Percentiles rank a stretch among this genome's conserved stretches.
phyloP scores from a whole-genome alignment of 2,329 filamentous ascomycete genomes.

The Penicillium sclerotiorum region DNA sequence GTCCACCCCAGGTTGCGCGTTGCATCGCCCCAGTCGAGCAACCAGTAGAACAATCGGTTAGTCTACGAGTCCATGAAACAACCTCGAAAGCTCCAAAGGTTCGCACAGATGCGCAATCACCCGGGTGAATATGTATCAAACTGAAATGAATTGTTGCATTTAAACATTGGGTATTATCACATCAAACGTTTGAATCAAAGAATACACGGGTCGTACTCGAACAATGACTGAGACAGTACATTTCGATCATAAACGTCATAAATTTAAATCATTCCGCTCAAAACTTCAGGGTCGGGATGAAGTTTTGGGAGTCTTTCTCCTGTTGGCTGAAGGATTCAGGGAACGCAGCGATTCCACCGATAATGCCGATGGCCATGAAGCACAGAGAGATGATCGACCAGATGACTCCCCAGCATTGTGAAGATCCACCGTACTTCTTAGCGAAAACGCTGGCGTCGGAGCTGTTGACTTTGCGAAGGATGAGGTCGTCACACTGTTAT shows the following conservation, averaged over 20 bases:
- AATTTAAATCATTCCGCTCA: neutral
- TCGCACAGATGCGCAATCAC: no score
- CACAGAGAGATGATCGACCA: slow-evolving; percentile 73
- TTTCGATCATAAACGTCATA: neutral
- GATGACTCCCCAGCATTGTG: slow-evolving; percentile 77
- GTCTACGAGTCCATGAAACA: no score
- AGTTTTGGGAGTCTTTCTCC: slow-evolving; percentile 67
- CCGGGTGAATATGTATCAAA: no score
- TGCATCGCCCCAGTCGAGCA: no score
- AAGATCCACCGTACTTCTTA: slow-evolving; percentile 75
- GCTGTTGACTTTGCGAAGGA: slow-evolving; percentile 76
- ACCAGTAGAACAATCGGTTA: no score
- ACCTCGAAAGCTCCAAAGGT: no score
- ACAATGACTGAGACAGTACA: neutral
- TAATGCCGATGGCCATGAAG: slow-evolving; percentile 72
- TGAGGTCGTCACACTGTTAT: slow-evolving; percentile 71
- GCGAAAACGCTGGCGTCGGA: slow-evolving; percentile 81
- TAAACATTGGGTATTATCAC: neutral
- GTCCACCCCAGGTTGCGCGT: no score
- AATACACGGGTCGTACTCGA: neutral
- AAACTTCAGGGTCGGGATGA: slow-evolving; percentile 54
- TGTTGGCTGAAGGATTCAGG: slow-evolving; percentile 70
- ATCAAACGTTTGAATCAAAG: neutral
- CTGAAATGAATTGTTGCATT: neutral
- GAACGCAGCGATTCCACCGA: slow-evolving; percentile 77